phyloP scores from a whole-genome alignment of 164 flowering plant species.

The Dillenia turbinata region DNA sequence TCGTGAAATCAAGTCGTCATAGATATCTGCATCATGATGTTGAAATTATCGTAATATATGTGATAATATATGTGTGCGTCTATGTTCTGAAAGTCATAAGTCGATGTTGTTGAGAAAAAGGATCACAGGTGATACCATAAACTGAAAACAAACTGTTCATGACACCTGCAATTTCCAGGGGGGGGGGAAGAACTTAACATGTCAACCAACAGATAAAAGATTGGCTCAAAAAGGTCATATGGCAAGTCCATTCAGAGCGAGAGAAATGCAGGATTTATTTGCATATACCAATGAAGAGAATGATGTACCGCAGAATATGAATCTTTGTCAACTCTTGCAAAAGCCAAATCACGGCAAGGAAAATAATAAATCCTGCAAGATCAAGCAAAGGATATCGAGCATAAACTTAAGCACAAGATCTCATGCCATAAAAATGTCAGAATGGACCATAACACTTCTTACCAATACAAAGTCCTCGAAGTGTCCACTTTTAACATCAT shows the following conservation, averaged over 20 bases:
- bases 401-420: too few relatives aligned
- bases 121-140: constrained; percentile 44
- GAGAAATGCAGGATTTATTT: not conserved
- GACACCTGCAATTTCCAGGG: constrained; percentile 53
- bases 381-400: not conserved
- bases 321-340: constrained; percentile 75
- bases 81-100: not conserved
- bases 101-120: not conserved
- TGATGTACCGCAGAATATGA: constrained; percentile 74
- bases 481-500: constrained; percentile 69
- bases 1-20: constrained; percentile 85
- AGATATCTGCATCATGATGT: constrained; percentile 56
- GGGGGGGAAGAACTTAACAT: constrained; percentile 1
- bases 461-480: constrained; percentile 96
- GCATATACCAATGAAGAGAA: constrained; percentile 83
- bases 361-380: constrained; percentile 75
- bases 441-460: constrained; percentile 12
- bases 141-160: constrained; percentile 94
- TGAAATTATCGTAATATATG: not conserved
- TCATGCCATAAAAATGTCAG: too few relatives aligned
- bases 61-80: too few relatives aligned
- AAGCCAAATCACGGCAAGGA: constrained; percentile 75
- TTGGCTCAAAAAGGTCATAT: too few relatives aligned
- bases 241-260: too few relatives aligned
- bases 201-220: not conserved